A percentile compares a stretch with the other conserved stretches of the same genome.
phyloP scores from a whole-genome alignment of 805 yeast species.

The Kodamaea lidongshanica region DNA sequence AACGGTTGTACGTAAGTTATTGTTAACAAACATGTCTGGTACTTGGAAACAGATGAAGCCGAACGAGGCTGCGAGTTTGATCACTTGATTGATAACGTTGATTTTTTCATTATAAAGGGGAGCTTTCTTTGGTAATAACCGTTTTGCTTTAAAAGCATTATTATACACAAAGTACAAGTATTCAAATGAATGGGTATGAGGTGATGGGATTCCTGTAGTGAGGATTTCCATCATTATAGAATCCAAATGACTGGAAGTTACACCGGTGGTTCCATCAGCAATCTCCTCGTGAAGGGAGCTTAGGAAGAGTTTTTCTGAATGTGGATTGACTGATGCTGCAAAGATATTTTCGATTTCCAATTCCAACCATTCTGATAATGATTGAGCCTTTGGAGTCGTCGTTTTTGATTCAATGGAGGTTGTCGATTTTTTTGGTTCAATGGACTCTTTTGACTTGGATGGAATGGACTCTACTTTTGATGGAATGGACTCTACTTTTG shows the following conservation, averaged over 20 bases:
- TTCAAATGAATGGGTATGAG: slow-evolving; percentile 33
- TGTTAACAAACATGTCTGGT: slow-evolving; percentile 52
- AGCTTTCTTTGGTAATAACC: slow-evolving; percentile 39
- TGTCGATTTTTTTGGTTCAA: slow-evolving; percentile 5
- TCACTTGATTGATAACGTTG: slow-evolving; percentile 41
- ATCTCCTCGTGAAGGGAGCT: slow-evolving; percentile 22
- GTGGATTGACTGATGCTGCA: slow-evolving; percentile 25
- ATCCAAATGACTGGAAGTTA: slow-evolving; percentile 34
- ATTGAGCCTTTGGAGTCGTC: slow-evolving; percentile 1
- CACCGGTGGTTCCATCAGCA: slow-evolving; percentile 6
- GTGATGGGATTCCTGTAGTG: slow-evolving; percentile 46
- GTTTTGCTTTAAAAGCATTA: slow-evolving; percentile 34
- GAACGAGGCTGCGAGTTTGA: slow-evolving; percentile 49
- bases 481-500: slow-evolving; percentile 2
- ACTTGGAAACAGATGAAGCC: slow-evolving; percentile 65
- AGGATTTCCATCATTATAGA: slow-evolving; percentile 49
- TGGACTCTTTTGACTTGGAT: too few species aligned
- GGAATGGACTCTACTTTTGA: too few species aligned
- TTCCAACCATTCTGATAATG: slow-evolving; percentile 37
- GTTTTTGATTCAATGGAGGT: slow-evolving; percentile 2
- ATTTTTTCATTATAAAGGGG: slow-evolving; percentile 31
- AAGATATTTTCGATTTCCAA: slow-evolving; percentile 32
- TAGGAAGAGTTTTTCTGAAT: slow-evolving; percentile 14
- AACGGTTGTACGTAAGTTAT: slow-evolving; percentile 27
- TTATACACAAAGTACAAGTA: slow-evolving; percentile 45